Conservation (phyloP, 306 rosid genomes). For the Rosa lucieae region DNA sequence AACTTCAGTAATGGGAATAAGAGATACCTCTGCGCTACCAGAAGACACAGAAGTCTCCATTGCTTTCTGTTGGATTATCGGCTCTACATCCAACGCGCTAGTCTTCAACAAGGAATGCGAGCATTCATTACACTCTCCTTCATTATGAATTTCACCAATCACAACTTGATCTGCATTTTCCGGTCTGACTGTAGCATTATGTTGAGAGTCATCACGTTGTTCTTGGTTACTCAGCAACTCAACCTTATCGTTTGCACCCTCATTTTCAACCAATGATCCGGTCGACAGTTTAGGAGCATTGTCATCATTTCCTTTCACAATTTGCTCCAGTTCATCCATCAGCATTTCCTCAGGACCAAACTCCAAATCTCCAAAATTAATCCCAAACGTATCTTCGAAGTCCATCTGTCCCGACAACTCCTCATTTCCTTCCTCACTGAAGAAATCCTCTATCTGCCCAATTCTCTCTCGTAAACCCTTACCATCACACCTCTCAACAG, state of each 20-base stretch:
- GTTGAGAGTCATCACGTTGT: constrained; percentile 33
- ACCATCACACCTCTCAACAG: background rate
- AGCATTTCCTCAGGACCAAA: constrained; percentile 11
- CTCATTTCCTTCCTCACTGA: constrained; percentile 18
- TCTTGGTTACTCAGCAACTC: constrained; percentile 32
- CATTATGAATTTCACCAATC: constrained; percentile 20
- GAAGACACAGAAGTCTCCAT: constrained; percentile 20
- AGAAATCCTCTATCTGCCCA: constrained; percentile 24
- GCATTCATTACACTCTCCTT: constrained; percentile 20
- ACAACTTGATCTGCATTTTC: constrained; percentile 21
- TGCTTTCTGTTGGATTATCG: background rate
- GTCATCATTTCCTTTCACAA: constrained; percentile 34
- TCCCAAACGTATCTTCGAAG: background rate
- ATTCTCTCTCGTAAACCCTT: constrained; percentile 3
- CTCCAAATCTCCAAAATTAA: constrained; percentile 8
- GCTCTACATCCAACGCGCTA: constrained; percentile 12
- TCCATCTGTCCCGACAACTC: background rate
- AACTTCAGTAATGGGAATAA: constrained; percentile 30
- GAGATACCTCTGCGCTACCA: constrained; percentile 2
- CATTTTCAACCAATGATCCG: constrained; percentile 27
- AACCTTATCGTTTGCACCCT: constrained; percentile 30
- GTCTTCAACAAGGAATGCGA: constrained; percentile 1
- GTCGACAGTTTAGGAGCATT: constrained; percentile 14
- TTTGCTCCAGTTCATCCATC: constrained; percentile 18
- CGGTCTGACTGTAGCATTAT: constrained; percentile 12